phyloP scores from a whole-genome alignment of 495 filamentous ascomycete genomes.

The Parachaetomium inaequale region DNA sequence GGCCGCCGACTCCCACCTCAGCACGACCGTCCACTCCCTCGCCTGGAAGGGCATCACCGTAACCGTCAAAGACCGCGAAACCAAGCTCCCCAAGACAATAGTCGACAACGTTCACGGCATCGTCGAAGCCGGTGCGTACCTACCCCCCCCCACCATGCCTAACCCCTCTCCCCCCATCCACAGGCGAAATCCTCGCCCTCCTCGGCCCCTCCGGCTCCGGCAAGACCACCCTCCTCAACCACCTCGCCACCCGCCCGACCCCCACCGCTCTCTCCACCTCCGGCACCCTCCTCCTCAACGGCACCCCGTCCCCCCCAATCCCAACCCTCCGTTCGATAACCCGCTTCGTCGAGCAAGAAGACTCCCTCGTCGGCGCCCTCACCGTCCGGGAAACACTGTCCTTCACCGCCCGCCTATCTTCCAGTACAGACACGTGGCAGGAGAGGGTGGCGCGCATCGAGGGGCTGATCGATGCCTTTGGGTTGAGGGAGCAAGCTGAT shows the following conservation, averaged over 20 bases:
- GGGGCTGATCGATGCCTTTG: slow-evolving; percentile 78
- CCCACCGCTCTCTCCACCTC: not conserved
- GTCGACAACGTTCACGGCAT: slow-evolving; percentile 51
- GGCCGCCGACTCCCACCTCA: slow-evolving; percentile 35
- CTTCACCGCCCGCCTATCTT: slow-evolving; percentile 66
- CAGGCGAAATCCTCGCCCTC: slow-evolving; percentile 68
- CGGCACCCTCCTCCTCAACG: slow-evolving; percentile 57
- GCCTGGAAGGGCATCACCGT: slow-evolving; percentile 62
- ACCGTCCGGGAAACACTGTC: slow-evolving; percentile 73
- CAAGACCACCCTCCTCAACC: slow-evolving; percentile 75
- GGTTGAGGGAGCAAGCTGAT: slow-evolving; percentile 64
- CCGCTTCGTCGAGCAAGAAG: slow-evolving; percentile 81
- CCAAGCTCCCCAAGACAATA: slow-evolving; percentile 54
- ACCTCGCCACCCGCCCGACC: slow-evolving; percentile 67
- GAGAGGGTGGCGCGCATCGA: slow-evolving; percentile 79
- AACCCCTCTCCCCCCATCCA: not conserved
- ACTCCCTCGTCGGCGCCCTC: slow-evolving; percentile 72
- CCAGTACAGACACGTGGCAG: slow-evolving; percentile 2
- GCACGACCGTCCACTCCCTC: slow-evolving; percentile 45
- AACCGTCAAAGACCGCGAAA: slow-evolving; percentile 64
- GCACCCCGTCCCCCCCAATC: slow-evolving; percentile 32
- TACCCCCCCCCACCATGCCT: not conserved
- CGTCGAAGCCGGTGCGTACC: slow-evolving; percentile 44
- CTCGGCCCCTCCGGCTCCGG: slow-evolving; percentile 76
- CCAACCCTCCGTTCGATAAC: slow-evolving; percentile 49